Conservation (phyloP, 768 basidiomycete species). For the Pleurotus djamor region DNA sequence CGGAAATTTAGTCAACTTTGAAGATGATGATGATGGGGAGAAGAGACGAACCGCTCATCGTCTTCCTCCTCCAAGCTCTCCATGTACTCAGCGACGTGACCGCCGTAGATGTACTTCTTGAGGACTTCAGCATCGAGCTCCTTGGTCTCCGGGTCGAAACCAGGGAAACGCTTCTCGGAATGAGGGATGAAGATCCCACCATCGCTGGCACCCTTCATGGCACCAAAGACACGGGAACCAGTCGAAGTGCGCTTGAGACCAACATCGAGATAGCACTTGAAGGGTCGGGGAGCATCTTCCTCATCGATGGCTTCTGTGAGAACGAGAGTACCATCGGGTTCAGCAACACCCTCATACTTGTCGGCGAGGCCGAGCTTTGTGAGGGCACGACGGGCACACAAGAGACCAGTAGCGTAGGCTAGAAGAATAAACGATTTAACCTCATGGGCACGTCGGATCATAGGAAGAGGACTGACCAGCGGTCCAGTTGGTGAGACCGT, state of each 20-base stretch:
- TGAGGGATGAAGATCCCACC: slow-evolving; percentile 98
- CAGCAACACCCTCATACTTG: slow-evolving; percentile 93
- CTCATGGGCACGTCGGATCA: too few relatives aligned
- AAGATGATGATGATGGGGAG: too few relatives aligned
- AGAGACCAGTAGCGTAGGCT: slow-evolving; percentile 98
- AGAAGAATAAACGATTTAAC: too few relatives aligned
- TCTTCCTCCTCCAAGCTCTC: slow-evolving; percentile 99
- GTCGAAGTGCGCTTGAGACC: slow-evolving; percentile 98
- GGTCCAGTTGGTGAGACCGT: slow-evolving; percentile 99
- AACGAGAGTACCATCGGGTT: slow-evolving; percentile 84
- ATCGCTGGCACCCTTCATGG: slow-evolving; percentile 97
- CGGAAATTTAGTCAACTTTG: too few relatives aligned
- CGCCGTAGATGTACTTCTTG: slow-evolving; percentile 97
- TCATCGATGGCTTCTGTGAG: slow-evolving; percentile 86
- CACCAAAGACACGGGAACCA: slow-evolving; percentile 96
- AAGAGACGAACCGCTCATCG: slow-evolving; percentile 87
- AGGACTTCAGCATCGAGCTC: slow-evolving; percentile 90
- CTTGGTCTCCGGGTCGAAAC: slow-evolving; percentile 92
- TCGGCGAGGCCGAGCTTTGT: slow-evolving; percentile 95
- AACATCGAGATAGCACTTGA: slow-evolving; percentile 98
- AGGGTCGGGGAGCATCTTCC: slow-evolving; percentile 95
- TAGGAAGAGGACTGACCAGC: slow-evolving; percentile 61
- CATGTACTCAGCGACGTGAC: slow-evolving; percentile 99
- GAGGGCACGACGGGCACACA: slow-evolving; percentile 91
- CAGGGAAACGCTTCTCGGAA: slow-evolving; percentile 97